phyloP scores from a whole-genome alignment of 768 basidiomycete genomes.

The Tylopilus felleus region DNA sequence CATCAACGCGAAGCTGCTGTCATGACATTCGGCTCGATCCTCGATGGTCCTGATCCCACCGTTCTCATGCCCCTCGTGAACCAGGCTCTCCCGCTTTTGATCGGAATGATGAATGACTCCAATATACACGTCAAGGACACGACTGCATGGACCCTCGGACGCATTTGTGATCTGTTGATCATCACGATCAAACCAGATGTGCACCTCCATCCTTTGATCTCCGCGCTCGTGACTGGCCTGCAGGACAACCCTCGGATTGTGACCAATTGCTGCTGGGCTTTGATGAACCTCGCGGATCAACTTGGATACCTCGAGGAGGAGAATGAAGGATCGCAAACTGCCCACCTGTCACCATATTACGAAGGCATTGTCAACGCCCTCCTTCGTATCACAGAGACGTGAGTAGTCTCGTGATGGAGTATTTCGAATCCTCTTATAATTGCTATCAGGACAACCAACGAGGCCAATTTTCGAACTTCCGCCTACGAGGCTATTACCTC shows the following conservation, averaged over 20 bases:
- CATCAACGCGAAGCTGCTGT: conserved; percentile 94
- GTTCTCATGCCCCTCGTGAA: conserved; percentile 88
- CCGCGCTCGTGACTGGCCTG: conserved; percentile 79
- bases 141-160: conserved; percentile 94
- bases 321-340: conserved; percentile 49
- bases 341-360: conserved; percentile 84
- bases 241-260: conserved; percentile 81
- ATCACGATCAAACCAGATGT: conserved; percentile 84
- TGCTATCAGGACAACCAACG: conserved; percentile 64
- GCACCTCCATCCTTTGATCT: conserved; percentile 79
- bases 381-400: conserved; percentile 86
- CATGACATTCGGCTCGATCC: conserved; percentile 97
- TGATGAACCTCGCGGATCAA: conserved; percentile 95
- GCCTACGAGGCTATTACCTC: conserved; percentile 95
- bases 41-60: conserved; percentile 90
- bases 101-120: conserved; percentile 90
- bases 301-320: conserved; percentile 68
- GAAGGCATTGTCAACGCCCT: conserved; percentile 83
- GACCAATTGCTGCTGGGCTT: conserved; percentile 92
- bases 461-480: conserved; percentile 89
- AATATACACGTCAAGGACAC: conserved; percentile 92
- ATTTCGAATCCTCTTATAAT: conserved; percentile 11
- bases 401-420: conserved; percentile 22
- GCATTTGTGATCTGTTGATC: conserved; percentile 90
- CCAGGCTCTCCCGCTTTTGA: conserved; percentile 90